These are phyloP conservation scores for Themeda triandra DNA, from an alignment of 176 grass and related monocot genomes.

Conservation along the genomic window DNA sequence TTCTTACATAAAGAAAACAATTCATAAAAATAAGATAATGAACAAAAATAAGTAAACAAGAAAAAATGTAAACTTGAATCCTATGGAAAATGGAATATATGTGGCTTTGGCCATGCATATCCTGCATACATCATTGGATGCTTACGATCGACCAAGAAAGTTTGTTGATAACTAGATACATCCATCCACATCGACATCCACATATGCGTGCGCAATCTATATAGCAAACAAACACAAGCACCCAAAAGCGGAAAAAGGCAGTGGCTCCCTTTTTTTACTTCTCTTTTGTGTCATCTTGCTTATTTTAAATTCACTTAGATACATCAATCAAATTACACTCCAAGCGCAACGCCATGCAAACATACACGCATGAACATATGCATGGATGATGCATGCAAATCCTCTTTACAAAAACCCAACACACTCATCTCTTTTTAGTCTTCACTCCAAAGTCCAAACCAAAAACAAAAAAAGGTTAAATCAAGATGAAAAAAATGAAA, in stretches of 20 bases:
- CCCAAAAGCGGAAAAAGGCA: conserved; percentile 38
- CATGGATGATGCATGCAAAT: conserved; percentile 35
- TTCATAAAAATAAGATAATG: neutral
- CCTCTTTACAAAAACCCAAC: conserved; percentile 36
- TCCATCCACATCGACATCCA: conserved; percentile 8
- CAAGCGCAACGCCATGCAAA: conserved; percentile 34
- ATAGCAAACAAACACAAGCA: conserved; percentile 21
- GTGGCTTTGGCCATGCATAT: neutral
- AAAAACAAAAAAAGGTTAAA: conserved; percentile 8
- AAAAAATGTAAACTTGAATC: neutral
- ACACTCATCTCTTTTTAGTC: conserved; percentile 21
- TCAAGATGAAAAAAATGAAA: conserved; percentile 16
- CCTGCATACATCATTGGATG: neutral
- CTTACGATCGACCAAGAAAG: conserved; percentile 13
- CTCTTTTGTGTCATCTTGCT: conserved; percentile 8
- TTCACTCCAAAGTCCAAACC: conserved; percentile 53
- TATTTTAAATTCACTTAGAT: conserved; percentile 52
- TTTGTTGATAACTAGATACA: conserved; percentile 19
- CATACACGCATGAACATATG: neutral
- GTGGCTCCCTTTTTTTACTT: neutral
- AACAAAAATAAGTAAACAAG: neutral
- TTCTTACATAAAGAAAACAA: conserved; percentile 18
- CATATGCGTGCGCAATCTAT: neutral
- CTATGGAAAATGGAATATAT: neutral
- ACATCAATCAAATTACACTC: conserved; percentile 65